These are phyloP conservation scores for Suhomyces xylopsoci DNA, from an alignment of 805 yeast species.

Conservation along the genomic window DNA sequence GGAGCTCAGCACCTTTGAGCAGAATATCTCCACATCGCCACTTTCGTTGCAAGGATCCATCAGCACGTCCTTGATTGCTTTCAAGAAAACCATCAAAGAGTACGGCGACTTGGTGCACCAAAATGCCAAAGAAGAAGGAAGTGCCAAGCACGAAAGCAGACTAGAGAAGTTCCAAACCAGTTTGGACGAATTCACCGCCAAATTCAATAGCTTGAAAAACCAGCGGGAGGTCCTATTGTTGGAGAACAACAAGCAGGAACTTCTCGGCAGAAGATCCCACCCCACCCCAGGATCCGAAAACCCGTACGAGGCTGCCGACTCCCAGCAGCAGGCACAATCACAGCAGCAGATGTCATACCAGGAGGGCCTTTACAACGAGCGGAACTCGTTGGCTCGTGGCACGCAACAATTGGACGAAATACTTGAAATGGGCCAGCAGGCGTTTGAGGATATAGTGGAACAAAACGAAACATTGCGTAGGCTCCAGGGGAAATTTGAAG, in stretches of 20 bases:
- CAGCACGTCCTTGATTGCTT: slow-evolving; percentile 74
- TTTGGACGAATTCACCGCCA: slow-evolving; percentile 42
- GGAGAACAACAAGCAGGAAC: slow-evolving; percentile 47
- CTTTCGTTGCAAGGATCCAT: slow-evolving; percentile 72
- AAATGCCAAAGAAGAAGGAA: slow-evolving; percentile 52
- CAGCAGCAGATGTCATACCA: slow-evolving; percentile 37
- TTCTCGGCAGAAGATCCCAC: slow-evolving; percentile 50
- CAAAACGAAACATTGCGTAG: slow-evolving; percentile 71
- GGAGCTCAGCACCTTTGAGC: slow-evolving; percentile 66
- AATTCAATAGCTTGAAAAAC: slow-evolving; percentile 52
- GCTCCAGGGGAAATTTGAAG: slow-evolving; percentile 62
- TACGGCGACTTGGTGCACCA: slow-evolving; percentile 57
- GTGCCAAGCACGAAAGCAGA: slow-evolving; percentile 51
- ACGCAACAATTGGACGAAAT: slow-evolving; percentile 85
- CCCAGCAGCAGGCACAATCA: slow-evolving; percentile 22
- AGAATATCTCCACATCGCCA: slow-evolving; percentile 65
- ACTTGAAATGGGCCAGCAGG: slow-evolving; percentile 81
- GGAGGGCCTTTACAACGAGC: slow-evolving; percentile 71
- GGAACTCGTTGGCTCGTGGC: slow-evolving; percentile 59
- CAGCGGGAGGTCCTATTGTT: slow-evolving; percentile 54
- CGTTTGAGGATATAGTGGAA: slow-evolving; percentile 80
- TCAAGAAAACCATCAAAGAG: slow-evolving; percentile 73
- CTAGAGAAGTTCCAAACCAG: slow-evolving; percentile 54
- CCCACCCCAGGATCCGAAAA: slow-evolving; percentile 36
- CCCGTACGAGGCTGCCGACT: slow-evolving; percentile 35